Base-by-base conservation (phyloP, 2,329 filamentous ascomycete genomes). In the Aspergillus piperis region DNA sequence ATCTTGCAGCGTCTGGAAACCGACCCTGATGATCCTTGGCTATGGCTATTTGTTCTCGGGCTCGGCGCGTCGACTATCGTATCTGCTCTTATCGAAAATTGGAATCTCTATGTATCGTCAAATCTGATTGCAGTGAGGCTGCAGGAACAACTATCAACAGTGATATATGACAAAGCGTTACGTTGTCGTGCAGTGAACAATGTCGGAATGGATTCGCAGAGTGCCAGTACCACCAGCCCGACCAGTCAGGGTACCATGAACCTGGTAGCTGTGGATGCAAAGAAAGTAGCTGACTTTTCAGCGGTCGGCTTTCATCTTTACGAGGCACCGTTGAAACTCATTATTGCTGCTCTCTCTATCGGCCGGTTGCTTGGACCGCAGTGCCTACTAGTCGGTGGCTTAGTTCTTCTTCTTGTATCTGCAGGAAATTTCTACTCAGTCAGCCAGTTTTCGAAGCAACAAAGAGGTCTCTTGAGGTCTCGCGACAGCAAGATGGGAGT, bases 261-360 rank as follows among this genome's bases (percentile, higher is more conserved):
- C 10, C 13, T 55, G n/a, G 53, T 55, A 1, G 53, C 53, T 2
- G 53, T 55, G 10, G 53, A 55, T 55, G 39, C 53, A n/a, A 55
- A 55, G 19, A 44, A 44, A 27, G 53, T 55, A 13, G 53, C 53
- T 1, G 53, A 55, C 17, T 55, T 55, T n/a, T 55, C 53, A 8
- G 53, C 53, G 1, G 13, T 55, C 2, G 23, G 25, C 3, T 55
- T 55, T 15, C 39, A 44, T 13, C 53, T 55, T 4, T 44, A 30
- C 8, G 53, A 55, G 10, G 53, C 53, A 17, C 53, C 53, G 1
- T 11, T 55, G 6, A 55, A 44, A 10, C 25, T 55, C 8, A 5
- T 11, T 5, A 42, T 55, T 17, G 53, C 53, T 15, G 39, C 53
- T 11, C 32, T 55, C 11, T 32, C 53, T 2, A 55, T 55, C 11